Conservation (phyloP, 176 grass and related monocot species). For the Cymbopogon citratus region DNA sequence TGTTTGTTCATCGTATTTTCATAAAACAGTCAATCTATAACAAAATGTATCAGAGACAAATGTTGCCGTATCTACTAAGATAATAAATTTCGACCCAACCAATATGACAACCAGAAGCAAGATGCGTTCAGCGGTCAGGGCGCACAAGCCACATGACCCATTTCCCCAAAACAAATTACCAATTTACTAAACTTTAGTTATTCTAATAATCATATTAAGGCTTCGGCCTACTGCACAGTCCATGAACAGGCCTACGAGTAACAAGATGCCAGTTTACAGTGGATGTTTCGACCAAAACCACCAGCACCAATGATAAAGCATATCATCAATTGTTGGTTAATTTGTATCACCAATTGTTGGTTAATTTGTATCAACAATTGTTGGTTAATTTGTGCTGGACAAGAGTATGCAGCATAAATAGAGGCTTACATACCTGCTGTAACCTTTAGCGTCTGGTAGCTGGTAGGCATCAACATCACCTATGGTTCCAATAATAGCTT, state of each 20-base stretch:
- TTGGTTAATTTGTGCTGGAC: neutral
- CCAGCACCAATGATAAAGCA: neutral
- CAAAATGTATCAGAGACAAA: neutral
- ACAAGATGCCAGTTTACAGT: neutral
- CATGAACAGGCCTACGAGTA: neutral
- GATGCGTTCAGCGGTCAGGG: neutral
- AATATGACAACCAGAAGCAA: conserved; percentile 13
- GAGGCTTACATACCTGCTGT: conserved; percentile 71
- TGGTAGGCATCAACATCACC: conserved; percentile 91
- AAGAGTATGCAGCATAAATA: neutral
- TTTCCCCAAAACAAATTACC: neutral
- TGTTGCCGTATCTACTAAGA: neutral
- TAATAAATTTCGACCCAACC: neutral
- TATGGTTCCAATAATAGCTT: conserved; percentile 99
- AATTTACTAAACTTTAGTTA: neutral
- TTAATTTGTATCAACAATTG: neutral
- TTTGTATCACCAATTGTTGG: neutral
- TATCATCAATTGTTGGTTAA: neutral
- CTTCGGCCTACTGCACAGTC: neutral
- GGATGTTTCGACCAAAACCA: neutral
- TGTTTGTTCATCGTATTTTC: neutral
- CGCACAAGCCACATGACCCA: neutral
- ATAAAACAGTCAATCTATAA: neutral
- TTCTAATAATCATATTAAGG: neutral
- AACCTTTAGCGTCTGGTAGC: conserved; percentile 99